Evolutionary conservation across 2,329 filamentous ascomycete genomes (phyloP), one percentile per base, ranked within the genome.

Genomic region (Dothideomycetes sp.): DNA sequence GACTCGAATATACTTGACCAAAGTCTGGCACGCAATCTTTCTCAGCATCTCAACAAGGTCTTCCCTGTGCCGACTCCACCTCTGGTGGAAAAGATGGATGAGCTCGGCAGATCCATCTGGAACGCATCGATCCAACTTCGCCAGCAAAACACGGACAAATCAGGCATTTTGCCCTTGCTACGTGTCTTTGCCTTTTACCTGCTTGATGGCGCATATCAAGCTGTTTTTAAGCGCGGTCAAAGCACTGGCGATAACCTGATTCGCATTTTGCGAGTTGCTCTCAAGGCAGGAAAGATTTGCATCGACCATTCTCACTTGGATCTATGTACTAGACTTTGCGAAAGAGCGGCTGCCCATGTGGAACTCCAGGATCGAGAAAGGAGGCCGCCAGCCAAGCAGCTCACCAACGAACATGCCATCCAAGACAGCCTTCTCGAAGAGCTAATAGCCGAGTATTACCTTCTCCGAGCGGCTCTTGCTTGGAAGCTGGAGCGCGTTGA

Each of bases 401-500:
- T 14, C 22, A 41, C n/a, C 34, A 36, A 40, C 12, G 48, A 48
- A 40, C 37, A 40, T 34, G 42, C 47, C 29, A 19, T 45, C 31
- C 47, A 50, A 12, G 57, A 60, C 19, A 45, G 7, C 12, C 7
- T 54, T 5, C 51, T 51, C 7, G 45, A 55, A 11, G 58, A 59
- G 33, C 54, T 79, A 11, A 64, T 73, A 22, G 65, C 67, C 0
- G 76, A 85, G 47, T 87, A 84, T 49, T 69, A 77, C 31, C 70
- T 77, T 4, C 57, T 86, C 43, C 72, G 83, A 22, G 77, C 77
- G 29, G 69, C 72, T 22, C 57, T 91, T 58, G 85, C 86, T 60
- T 94, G 81, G 78, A 77, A 78, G 49, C 79, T 87, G 52, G 69
- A 75, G 31, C 74, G 80, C 31, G 66, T 82, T 11, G 82, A 89